Evolutionary conservation across 352 stramenopile genomes (phyloP), one percentile per base, ranked within the genome.

Genomic region (Phytophthora capsici): DNA sequence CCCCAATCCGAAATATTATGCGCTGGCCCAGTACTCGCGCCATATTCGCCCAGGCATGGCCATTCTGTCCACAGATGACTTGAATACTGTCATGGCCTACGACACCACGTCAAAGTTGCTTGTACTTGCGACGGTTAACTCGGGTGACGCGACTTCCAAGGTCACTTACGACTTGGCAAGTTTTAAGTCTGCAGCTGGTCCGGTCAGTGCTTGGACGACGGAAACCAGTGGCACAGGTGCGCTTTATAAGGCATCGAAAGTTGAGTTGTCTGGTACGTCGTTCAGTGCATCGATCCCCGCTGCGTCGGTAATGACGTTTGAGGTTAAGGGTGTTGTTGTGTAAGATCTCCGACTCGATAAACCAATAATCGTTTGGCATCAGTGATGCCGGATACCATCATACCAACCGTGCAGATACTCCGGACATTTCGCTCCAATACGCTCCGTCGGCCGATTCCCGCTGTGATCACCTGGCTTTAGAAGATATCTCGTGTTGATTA

Each of bases 21-120:
- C 77, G 6, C 48, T 87, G 19, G 76, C 76, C 16, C 80, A 89
- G 44, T 89, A 82, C 45, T 83, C 80, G 20, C 80, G 80, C 25
- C 80, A 89, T 55, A 89, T 89, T 62, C 78, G 76, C 3, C 73
- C 78, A 2, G 76, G 80, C 14, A 87, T 89, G 78, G 28, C 51
- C 17, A 86, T 89, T 46, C 58, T 86, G 32, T 49, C 56, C 14
- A 81, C 66, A 16, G 46, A 69, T 47, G 71, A 72, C 32, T 3
- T 69, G 45, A 84, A 80, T 34, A 87, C 77, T 2, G 76, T 87
- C 7, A 71, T 84, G 17, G 75, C 80, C 4, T 69, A 83, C 37
- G 76, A 86, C n/a, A 34, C 46, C 12, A 23, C 37, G 20, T 53
- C 51, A 7, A 57, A 69, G 22, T 32, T 86, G 48, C 66, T 84